Evolutionary conservation across 345 rosid species (phyloP).

Genomic region (Camelina sativa): DNA sequence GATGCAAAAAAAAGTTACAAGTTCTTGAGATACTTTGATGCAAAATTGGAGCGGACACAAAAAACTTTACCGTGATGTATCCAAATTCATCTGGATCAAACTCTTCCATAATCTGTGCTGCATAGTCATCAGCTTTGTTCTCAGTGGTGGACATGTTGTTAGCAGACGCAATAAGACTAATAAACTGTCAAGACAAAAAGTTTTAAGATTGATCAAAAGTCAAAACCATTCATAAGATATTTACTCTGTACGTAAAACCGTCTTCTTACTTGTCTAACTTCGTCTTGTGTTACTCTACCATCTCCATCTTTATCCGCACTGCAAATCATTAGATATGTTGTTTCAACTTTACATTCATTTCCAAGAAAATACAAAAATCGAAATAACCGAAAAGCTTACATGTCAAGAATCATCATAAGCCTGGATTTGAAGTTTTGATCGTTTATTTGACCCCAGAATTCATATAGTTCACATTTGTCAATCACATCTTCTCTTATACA

Average conservation of each 20-base stretch:
- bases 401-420: slow-evolving; percentile 65
- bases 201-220: background rate
- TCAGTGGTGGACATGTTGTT: slow-evolving; percentile 57
- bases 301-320: slow-evolving; percentile 76
- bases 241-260: slow-evolving; percentile 50
- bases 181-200: slow-evolving; percentile 46
- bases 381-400: slow-evolving; percentile 49
- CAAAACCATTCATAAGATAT: background rate
- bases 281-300: slow-evolving; percentile 61
- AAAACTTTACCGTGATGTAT: slow-evolving; percentile 46
- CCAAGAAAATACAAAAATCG: background rate
- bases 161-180: slow-evolving; percentile 63
- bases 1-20: background rate
- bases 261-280: slow-evolving; percentile 59
- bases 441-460: slow-evolving; percentile 68
- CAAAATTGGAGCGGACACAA: slow-evolving; percentile 43
- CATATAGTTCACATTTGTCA: slow-evolving; percentile 43
- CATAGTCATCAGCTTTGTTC: slow-evolving; percentile 62
- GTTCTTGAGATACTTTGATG: background rate
- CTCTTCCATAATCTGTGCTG: slow-evolving; percentile 72
- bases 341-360: background rate
- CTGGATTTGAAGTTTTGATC: slow-evolving; percentile 67
- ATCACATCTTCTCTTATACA: slow-evolving; percentile 40
- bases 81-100: slow-evolving; percentile 60
- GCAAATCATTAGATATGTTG: slow-evolving; percentile 27